Evolutionary conservation across 805 yeast species (phyloP), one percentile per base, ranked within the genome.

Genomic region (Sugiyamaella qingdaonensis): DNA sequence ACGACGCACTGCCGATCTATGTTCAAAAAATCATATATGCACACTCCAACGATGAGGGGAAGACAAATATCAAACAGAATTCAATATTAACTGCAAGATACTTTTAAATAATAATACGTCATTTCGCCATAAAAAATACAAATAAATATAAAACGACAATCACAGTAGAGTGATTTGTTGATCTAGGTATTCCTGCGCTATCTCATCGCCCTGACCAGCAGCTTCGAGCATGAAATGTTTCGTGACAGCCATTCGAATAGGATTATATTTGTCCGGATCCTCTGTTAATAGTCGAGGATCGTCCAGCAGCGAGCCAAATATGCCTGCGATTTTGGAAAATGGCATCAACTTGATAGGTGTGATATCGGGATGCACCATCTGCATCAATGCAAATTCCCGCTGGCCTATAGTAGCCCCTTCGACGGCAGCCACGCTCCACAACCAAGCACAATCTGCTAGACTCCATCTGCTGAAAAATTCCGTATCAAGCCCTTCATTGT

Each of bases 381-480:
- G 59, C 65, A 63, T 61, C 18, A 63, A 55, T 14, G 63, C 67
- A 48, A 62, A 51, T 44, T 63, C 67, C 24, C 67, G 49, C 52
- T 61, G 65, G 11, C 63, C 62, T 14, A 54, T 54, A 2, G 53
- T 46, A 46, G 61, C 63, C 10, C 64, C 67, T 52, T 63, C 67
- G 42, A 60, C 58, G n/a, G 64, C 58, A 0, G 65, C 65, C 39
- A 63, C 59, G 18, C 52, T 51, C 67, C 67, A 63, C n/a, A 63
- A 49, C 55, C 55, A 49, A 2, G 64, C 65, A 49, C 64, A 61
- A 45, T 63, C 67, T 31, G 46, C 46, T n/a, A 61, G 49, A 10
- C 51, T 46, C 58, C 60, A 61, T 18, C 48, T 53, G 7, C 58
- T 37, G 10, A 63, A 27, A 37, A 63, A 58, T 13, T 48, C 49